Percentiles rank a stretch among this genome's conserved stretches.
Evolutionary conservation across 1,284 basidiomycete genomes (phyloP).

Genomic region (Wallemia ichthyophaga): DNA sequence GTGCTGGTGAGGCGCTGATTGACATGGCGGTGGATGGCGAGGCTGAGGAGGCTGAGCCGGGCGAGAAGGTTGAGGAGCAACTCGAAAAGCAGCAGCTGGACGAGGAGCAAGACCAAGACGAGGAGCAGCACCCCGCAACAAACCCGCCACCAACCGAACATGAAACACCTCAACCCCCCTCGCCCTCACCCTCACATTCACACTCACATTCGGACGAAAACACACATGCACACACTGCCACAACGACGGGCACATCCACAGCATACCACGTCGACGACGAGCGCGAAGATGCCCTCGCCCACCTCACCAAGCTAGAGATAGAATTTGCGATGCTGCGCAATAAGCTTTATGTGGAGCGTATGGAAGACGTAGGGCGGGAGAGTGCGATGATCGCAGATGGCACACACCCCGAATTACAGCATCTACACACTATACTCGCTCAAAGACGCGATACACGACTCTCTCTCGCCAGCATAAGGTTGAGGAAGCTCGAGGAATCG

Average conservation of each 20-base stretch:
- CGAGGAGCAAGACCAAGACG: too few relatives aligned
- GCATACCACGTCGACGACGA: constrained; percentile 2
- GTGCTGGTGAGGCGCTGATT: not conserved
- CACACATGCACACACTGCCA: not conserved
- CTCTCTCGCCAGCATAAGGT: not conserved
- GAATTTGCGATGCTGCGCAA: constrained; percentile 18
- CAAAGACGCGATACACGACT: not conserved
- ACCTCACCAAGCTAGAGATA: constrained; percentile 18
- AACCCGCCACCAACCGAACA: too few relatives aligned
- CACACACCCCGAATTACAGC: not conserved
- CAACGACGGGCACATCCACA: not conserved
- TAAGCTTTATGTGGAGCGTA: constrained; percentile 17
- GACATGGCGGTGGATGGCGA: not conserved
- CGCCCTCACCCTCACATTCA: too few relatives aligned
- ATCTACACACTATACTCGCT: not conserved
- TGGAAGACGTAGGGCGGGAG: constrained; percentile 17
- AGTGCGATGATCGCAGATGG: constrained; percentile 15
- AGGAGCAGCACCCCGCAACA: too few relatives aligned
- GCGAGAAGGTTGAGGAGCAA: too few relatives aligned
- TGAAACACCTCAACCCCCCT: too few relatives aligned
- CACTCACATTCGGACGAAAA: too few relatives aligned
- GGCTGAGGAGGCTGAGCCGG: too few relatives aligned
- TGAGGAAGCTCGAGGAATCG: not conserved
- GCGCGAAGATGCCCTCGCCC: constrained; percentile 17
- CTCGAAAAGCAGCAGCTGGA: too few relatives aligned